phyloP scores from a whole-genome alignment of 2,329 filamentous ascomycete genomes.

The Diaporthe humulicola region DNA sequence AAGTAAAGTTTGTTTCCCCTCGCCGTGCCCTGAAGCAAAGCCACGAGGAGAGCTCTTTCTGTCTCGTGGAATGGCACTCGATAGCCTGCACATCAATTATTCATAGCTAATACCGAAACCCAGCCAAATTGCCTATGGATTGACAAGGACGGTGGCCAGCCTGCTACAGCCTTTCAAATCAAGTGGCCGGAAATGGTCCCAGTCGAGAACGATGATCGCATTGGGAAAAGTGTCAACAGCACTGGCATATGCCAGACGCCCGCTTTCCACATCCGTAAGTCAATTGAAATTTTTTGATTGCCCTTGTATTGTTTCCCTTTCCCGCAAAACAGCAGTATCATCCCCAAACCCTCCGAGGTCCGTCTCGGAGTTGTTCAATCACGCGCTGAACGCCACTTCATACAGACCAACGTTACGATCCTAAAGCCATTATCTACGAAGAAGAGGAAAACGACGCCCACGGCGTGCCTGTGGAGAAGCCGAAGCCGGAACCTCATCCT shows the following conservation, averaged over 20 bases:
- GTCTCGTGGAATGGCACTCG: not conserved
- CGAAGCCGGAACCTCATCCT: not conserved
- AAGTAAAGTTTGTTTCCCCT: not conserved
- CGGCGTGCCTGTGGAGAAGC: not conserved
- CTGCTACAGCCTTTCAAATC: not conserved
- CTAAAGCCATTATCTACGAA: not conserved
- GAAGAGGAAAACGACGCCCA: not conserved
- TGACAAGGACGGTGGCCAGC: not conserved
- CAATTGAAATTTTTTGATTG: not conserved
- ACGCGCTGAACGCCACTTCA: not conserved
- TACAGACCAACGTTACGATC: not conserved
- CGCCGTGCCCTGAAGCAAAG: not conserved
- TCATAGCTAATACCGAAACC: not conserved
- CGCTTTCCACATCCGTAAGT: not conserved
- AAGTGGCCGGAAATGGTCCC: not conserved
- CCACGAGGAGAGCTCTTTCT: not conserved
- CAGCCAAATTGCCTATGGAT: not conserved
- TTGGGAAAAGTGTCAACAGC: not conserved
- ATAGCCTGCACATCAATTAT: not conserved
- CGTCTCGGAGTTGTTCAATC: not conserved
- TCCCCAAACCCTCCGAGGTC: not conserved
- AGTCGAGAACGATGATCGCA: not conserved
- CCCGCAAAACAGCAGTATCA: not conserved
- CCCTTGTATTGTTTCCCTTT: no score
- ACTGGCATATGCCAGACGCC: not conserved